phyloP scores from a whole-genome alignment of 1,284 basidiomycete species.

The Peniophora sp. region DNA sequence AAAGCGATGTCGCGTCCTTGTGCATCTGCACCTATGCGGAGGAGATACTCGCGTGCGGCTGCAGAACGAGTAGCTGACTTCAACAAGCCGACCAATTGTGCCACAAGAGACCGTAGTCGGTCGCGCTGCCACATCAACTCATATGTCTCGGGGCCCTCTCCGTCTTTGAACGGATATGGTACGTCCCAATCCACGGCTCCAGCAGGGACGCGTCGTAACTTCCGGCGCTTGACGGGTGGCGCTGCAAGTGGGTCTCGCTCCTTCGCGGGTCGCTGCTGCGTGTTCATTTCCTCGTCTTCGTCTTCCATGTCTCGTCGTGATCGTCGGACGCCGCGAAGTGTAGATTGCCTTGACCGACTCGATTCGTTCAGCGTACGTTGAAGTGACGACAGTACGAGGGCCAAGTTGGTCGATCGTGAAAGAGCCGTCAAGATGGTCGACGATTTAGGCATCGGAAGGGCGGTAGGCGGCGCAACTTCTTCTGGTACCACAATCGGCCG shows the following conservation, averaged over 20 bases:
- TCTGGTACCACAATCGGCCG: too few species aligned
- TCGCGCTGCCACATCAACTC: slow-evolving; percentile 52
- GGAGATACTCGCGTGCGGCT: slow-evolving; percentile 21
- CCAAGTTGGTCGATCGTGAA: too few species aligned
- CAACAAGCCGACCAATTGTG: slow-evolving; percentile 53
- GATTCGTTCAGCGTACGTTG: too few species aligned
- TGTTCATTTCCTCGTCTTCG: too few species aligned
- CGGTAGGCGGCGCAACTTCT: too few species aligned
- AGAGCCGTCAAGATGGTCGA: too few species aligned
- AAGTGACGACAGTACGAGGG: too few species aligned
- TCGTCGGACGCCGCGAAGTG: too few species aligned
- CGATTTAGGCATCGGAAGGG: too few species aligned
- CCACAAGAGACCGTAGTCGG: slow-evolving; percentile 50
- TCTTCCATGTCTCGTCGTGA: too few species aligned
- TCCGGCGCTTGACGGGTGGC: slow-evolving; percentile 45
- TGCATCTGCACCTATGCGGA: not conserved
- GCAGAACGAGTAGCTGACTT: slow-evolving; percentile 49
- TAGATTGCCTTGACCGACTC: too few species aligned
- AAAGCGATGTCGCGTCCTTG: too few species aligned
- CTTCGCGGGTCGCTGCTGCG: not conserved
- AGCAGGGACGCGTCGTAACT: slow-evolving; percentile 58
- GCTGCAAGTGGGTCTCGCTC: slow-evolving; percentile 14
- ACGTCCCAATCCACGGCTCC: slow-evolving; percentile 75
- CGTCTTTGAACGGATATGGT: slow-evolving; percentile 63
- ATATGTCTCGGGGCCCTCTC: slow-evolving; percentile 61